These are phyloP conservation scores for Marasmius fiardii DNA, from an alignment of 1,284 basidiomycete genomes.

Conservation along the genomic window DNA sequence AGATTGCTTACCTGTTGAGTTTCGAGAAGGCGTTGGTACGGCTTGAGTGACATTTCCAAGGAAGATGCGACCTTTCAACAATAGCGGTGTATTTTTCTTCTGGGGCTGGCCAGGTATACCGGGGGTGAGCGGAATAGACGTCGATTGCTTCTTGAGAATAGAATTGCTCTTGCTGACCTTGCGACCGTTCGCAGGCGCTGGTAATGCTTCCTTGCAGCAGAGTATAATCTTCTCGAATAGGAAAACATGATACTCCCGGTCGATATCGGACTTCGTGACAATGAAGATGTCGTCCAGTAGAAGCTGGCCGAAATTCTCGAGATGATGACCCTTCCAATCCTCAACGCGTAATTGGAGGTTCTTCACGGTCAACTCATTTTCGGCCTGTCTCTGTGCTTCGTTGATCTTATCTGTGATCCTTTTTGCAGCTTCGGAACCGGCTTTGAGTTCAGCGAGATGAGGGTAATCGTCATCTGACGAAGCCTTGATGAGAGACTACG, in stretches of 20 bases:
- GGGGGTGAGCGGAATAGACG: conserved; percentile 38
- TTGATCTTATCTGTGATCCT: conserved; percentile 96
- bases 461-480: conserved; percentile 64
- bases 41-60: conserved; percentile 93
- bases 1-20: conserved; percentile 54
- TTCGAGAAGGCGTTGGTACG: conserved; percentile 50
- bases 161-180: conserved; percentile 73
- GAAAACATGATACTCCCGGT: conserved; percentile 98
- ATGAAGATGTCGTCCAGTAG: conserved; percentile 93
- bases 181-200: conserved; percentile 47
- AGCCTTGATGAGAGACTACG: conserved; percentile 75
- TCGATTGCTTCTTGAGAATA: conserved; percentile 70
- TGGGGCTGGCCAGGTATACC: conserved; percentile 51
- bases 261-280: conserved; percentile 95
- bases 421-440: conserved; percentile 84
- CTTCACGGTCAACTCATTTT: conserved; percentile 86
- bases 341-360: conserved; percentile 90
- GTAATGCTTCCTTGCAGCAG: conserved; percentile 88
- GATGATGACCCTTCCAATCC: conserved; percentile 99
- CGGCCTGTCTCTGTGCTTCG: conserved; percentile 86
- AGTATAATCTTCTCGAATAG: conserved; percentile 98
- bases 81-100: conserved; percentile 77
- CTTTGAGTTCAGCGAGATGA: conserved; percentile 78
- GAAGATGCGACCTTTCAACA: conserved; percentile 97
- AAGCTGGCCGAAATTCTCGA: conserved; percentile 90